Percentiles rank a stretch among this genome's conserved stretches.
phyloP scores from a whole-genome alignment of 2,329 filamentous ascomycete species.

The Hansfordia pulvinata region DNA sequence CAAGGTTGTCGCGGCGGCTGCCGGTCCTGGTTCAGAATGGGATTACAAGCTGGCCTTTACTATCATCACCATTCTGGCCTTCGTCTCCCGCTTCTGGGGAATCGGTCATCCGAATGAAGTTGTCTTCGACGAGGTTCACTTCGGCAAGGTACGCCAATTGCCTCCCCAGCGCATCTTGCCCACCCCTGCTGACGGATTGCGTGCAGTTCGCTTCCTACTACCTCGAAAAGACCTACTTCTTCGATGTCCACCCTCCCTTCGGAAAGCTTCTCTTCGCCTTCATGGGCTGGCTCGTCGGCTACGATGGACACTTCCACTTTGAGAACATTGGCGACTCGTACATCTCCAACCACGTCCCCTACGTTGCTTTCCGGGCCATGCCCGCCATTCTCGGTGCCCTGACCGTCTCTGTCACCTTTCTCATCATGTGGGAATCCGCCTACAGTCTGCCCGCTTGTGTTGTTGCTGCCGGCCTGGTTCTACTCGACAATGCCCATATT shows the following conservation, averaged over 20 bases:
- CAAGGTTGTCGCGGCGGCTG: slow-evolving; percentile 23
- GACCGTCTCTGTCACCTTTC: slow-evolving; percentile 84
- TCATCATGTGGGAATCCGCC: slow-evolving; percentile 99
- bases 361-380: slow-evolving; percentile 88
- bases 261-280: slow-evolving; percentile 96
- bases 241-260: slow-evolving; percentile 97
- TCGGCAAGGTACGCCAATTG: slow-evolving; percentile 72
- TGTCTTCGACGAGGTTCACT: slow-evolving; percentile 97
- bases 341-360: slow-evolving; percentile 91
- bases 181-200: no score
- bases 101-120: slow-evolving; percentile 94
- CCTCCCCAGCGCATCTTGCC: no score
- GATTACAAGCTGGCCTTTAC: slow-evolving; percentile 71
- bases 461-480: slow-evolving; percentile 69
- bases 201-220: slow-evolving; percentile 65
- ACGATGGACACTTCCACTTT: slow-evolving; percentile 93
- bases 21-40: slow-evolving; percentile 45
- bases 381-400: slow-evolving; percentile 84
- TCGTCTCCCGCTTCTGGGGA: slow-evolving; percentile 88
- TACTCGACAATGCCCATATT: slow-evolving; percentile 96
- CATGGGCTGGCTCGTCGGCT: slow-evolving; percentile 94
- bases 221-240: slow-evolving; percentile 95
- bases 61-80: slow-evolving; percentile 71
- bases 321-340: slow-evolving; percentile 99
- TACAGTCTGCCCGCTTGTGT: slow-evolving; percentile 91